Base-by-base conservation (phyloP, 805 yeast genomes). In the Komagataella pastoris region DNA sequence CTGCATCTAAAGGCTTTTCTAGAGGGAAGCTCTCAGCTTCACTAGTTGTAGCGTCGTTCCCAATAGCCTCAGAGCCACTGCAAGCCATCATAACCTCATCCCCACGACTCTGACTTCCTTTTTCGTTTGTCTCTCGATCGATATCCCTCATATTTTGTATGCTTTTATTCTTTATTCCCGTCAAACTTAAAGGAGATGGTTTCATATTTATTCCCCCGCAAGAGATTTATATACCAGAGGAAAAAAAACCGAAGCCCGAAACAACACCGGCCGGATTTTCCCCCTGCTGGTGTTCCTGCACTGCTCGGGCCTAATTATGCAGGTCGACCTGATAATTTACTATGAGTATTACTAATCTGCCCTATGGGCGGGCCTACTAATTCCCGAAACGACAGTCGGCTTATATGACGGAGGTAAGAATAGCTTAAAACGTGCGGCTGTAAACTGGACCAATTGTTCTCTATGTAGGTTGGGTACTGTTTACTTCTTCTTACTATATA, bases 401-500 rank as follows among this genome's bases (percentile, higher is more conserved):
- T 1, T 3, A 21, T 21, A 6, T 1, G 3, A 21, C 23, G 23
- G 23, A 21, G 23, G 23, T 21, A 6, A 21, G 23, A 21, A 21
- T 21, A 21, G 23, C 23, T 21, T 21, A 21, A 21, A 21, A 21
- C 23, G 23, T 21, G 23, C 23, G 23, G 23, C 23, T 21, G 23
- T 5, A 21, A 21, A 30, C 14, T 12, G 3, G 3, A 30, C 40
- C 40, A 30, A 30, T 14, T 30, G n/a, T 8, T 10, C 4, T 10
- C 40, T 30, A 30, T 30, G 40, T 30, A 30, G 5, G 40, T 10
- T 10, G 12, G 8, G 12, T 10, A 24, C 40, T 1, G 40, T 5
- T 30, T 30, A 30, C 14, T 10, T 30, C 14, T 30, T 30, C 14
- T 30, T 30, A 30, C 40, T 30, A 55, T 73, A 74, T 47, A 85